Evolutionary conservation across 2,329 filamentous ascomycete genomes (phyloP), one percentile per base, ranked within the genome.

Genomic region (Coniella lustricola): DNA sequence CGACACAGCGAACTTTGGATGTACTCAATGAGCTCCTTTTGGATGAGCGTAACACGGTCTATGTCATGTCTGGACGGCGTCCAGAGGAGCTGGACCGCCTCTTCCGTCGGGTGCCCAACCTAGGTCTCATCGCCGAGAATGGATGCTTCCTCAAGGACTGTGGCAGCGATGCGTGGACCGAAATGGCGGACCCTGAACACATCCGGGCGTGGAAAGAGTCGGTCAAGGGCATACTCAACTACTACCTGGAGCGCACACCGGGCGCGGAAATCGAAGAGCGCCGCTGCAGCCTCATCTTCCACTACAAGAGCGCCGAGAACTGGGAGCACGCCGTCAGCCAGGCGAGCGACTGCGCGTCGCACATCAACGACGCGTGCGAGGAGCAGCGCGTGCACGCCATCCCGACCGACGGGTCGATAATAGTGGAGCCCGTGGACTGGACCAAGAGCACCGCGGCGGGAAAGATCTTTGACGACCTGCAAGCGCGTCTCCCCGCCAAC

Each of bases 361-460:
- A 96, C 60, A 93, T 97, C 73, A 97, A 97, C 62, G 90, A 95
- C 61, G 87, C 89, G 0, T 95, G 90, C 62, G 84, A 89, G 62
- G 80, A 77, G 48, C 87, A 94, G 66, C 79, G 82, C 29, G 85
- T 97, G 4, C 88, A 90, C 60, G 91, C 91, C 4, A 79, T 95
- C 16, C 84, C 87, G 1, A 73, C 88, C 13, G 87, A 93, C 49
- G 82, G 87, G 29, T 85, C 83, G 36, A 82, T 97, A 44, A 75
- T 90, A 10, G 88, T 96, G 14, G 90, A 95, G 63, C 85, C 89
- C 4, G 77, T 85, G 36, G 84, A 90, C 62, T 94, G 85, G 74
- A 93, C 87, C 62, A 97, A 97, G 70, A 82, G 82, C 35, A 90
- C 86, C 0, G 91, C 91, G 0, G 85, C 89, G 0, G 76, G 82